Base-by-base conservation (phyloP, 768 basidiomycete genomes). In the Suillus brevipes region DNA sequence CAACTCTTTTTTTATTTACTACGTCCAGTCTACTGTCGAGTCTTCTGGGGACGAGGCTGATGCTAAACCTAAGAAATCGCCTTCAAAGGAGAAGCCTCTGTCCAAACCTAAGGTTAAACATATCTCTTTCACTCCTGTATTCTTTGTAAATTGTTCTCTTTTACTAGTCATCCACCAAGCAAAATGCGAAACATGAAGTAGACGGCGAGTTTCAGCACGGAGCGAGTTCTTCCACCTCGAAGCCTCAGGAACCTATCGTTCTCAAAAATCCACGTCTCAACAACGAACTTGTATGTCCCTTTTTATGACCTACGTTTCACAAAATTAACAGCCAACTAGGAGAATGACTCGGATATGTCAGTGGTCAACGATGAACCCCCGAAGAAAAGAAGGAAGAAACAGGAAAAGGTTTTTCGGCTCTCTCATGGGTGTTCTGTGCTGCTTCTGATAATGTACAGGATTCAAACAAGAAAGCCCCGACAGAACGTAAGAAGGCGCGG, bases 281-380 rank as follows among this genome's bases (percentile, higher is more conserved):
- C 13, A n/a, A n/a, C 36, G 72, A 70, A 60, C 72, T 62, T 10
- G 75, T 77, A 20, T 18, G 75, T 68, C 16, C 37, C 9, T 61
- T 28, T 60, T 36, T 36, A 59, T n/a, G 5, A 20, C 14, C 4
- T 5, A n/a, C 16, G 25, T 40, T 40, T 58, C 18, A 40, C 9
- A 58, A 9, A 59, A 42, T 59, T 42, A 28, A 59, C 38, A 31
- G 6, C 18, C 38, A 8, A 10, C 23, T 36, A 72, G 71, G 78
- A 82, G 67, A 86, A 85, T 70, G 87, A 87, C 45, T 85, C 88
- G 6, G 87, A 88, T 63, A 69, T 88, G 37, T 88, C 88, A 6
- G 83, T 83, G 7, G 79, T 90, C 18, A 77, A 84, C 31, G 87
- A 89, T 65, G 87, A 88, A 40, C 78, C 78, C 55, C 82, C 83